These are phyloP conservation scores for Protomyces gravidus DNA, from an alignment of 1,139 yeast species.

Conservation along the genomic window DNA sequence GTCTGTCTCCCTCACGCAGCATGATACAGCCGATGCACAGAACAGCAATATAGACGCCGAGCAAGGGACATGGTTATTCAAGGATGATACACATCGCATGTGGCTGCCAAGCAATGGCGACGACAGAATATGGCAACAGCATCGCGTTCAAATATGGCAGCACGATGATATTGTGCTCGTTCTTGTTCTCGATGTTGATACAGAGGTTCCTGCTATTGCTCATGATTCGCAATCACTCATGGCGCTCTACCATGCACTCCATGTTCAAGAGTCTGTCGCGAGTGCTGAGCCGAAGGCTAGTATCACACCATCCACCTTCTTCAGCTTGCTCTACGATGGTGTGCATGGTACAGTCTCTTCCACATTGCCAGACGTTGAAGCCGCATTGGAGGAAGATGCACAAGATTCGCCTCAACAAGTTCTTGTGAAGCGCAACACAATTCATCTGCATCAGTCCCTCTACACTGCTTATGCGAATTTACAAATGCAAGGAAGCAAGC, in stretches of 20 bases:
- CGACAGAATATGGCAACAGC: not conserved
- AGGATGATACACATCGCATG: not conserved
- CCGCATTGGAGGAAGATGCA: not conserved
- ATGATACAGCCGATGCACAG: not conserved
- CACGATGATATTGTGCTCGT: not conserved
- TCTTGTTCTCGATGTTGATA: not conserved
- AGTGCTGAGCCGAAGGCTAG: not conserved
- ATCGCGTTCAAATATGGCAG: not conserved
- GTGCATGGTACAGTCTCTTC: not conserved
- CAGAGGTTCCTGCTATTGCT: not conserved
- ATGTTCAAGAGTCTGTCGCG: not conserved
- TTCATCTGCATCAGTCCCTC: conserved; percentile 13
- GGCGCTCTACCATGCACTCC: not conserved
- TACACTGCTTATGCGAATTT: not conserved
- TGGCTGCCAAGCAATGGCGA: not conserved
- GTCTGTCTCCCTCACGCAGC: not conserved
- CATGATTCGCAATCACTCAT: not conserved
- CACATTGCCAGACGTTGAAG: conserved; percentile 6
- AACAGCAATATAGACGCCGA: not conserved
- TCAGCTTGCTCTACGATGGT: conserved; percentile 10
- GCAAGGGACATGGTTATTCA: not conserved
- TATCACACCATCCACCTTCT: conserved; percentile 8
- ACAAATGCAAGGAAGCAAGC: not conserved
- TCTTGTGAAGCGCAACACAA: conserved; percentile 7
- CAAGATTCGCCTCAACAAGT: conserved; percentile 10